Percentiles rank a stretch among this genome's conserved stretches.
These are phyloP conservation scores for Kwoniella shivajii DNA, from an alignment of 1,284 basidiomycete genomes.

Conservation along the genomic window DNA sequence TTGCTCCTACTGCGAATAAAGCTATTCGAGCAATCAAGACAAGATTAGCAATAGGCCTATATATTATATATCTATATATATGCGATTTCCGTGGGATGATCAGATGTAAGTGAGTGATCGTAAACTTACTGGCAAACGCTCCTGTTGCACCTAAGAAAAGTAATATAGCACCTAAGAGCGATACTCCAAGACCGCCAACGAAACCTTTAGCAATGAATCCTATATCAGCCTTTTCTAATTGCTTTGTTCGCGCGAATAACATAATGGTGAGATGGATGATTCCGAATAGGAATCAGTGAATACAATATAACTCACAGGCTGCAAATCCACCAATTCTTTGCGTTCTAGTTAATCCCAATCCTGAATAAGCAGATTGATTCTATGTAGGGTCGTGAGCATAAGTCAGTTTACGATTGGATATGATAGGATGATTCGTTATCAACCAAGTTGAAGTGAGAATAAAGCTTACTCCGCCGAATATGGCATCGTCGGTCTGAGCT, in stretches of 20 bases:
- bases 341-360: constrained; percentile 71
- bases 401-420: background rate
- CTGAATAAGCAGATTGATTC: constrained; percentile 75
- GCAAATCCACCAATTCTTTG: constrained; percentile 81
- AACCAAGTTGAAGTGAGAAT: background rate
- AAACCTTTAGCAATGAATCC: constrained; percentile 56
- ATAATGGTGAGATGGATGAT: background rate
- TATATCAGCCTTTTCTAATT: too few species aligned
- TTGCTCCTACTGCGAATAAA: constrained; percentile 78
- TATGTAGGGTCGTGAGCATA: constrained; percentile 8
- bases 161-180: constrained; percentile 76
- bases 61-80: too few species aligned
- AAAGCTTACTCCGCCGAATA: constrained; percentile 48
- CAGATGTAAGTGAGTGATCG: background rate
- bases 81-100: too few species aligned
- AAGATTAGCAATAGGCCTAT: too few species aligned
- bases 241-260: background rate
- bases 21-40: constrained; percentile 61
- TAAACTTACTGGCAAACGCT: constrained; percentile 73
- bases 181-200: constrained; percentile 72
- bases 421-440: too few species aligned
- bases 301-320: constrained; percentile 62
- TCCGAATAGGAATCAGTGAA: background rate
- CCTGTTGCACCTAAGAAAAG: constrained; percentile 70
- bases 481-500: constrained; percentile 46